Conservation (phyloP, 106 monocot species). For the Dioscorea zingiberensis region DNA sequence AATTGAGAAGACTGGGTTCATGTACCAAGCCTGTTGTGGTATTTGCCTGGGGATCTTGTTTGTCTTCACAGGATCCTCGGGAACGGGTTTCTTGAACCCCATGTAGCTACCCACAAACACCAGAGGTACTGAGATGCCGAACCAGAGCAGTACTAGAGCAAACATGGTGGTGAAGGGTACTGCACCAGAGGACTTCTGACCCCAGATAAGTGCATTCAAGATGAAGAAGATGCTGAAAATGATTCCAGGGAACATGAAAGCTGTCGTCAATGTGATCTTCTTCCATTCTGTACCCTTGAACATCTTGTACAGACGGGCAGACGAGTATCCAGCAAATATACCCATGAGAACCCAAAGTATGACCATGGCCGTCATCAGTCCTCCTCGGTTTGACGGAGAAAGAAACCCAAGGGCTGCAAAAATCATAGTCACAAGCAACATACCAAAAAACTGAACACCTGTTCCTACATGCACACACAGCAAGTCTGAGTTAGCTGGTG, state of each 20-base stretch:
- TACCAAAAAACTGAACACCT: slow-evolving; percentile 89
- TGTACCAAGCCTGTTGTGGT: slow-evolving; percentile 96
- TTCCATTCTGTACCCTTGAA: slow-evolving; percentile 96
- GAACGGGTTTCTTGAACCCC: slow-evolving; percentile 78
- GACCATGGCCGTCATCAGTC: slow-evolving; percentile 95
- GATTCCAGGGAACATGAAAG: slow-evolving; percentile 69
- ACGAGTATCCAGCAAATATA: slow-evolving; percentile 84
- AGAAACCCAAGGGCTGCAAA: slow-evolving; percentile 95
- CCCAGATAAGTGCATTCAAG: slow-evolving; percentile 91
- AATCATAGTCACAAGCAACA: slow-evolving; percentile 89
- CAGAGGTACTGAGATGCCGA: slow-evolving; percentile 92
- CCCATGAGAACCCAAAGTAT: slow-evolving; percentile 99
- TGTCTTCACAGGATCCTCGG: slow-evolving; percentile 92
- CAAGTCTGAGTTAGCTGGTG: slow-evolving; percentile 73
- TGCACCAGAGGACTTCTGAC: slow-evolving; percentile 91
- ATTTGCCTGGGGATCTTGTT: slow-evolving; percentile 97
- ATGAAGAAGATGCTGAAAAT: slow-evolving; percentile 73
- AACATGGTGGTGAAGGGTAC: slow-evolving; percentile 99
- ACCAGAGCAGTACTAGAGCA: slow-evolving; percentile 89
- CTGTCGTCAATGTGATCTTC: slow-evolving; percentile 63
- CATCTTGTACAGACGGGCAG: slow-evolving; percentile 75
- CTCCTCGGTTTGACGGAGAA: slow-evolving; percentile 92
- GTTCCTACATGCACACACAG: slow-evolving; percentile 97
- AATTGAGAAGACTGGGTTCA: slow-evolving; percentile 89
- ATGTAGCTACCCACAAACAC: slow-evolving; percentile 78